Evolutionary conservation across 345 rosid genomes (phyloP).

Genomic region (Clarkia xantiana): DNA sequence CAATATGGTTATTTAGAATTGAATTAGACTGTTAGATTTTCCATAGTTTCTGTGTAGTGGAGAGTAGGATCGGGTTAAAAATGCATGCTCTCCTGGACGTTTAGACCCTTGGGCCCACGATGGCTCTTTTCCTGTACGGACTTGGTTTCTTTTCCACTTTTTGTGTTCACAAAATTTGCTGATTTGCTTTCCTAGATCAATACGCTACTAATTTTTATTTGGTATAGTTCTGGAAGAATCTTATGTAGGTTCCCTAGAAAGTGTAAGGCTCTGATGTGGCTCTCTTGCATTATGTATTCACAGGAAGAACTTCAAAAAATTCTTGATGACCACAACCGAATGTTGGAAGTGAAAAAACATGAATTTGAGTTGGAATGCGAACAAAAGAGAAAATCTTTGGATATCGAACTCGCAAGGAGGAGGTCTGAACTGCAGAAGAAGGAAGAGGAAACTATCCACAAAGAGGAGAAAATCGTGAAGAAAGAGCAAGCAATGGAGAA

Average conservation of each 20-base stretch:
- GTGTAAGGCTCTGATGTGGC: background rate
- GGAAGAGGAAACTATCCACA: slow-evolving; percentile 70
- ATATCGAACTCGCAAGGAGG: slow-evolving; percentile 57
- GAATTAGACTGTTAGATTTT: too few species aligned
- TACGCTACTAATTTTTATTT: too few species aligned
- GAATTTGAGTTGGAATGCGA: slow-evolving; percentile 77
- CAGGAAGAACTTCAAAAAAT: slow-evolving; percentile 75
- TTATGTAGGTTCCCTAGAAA: background rate
- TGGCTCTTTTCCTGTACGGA: too few species aligned
- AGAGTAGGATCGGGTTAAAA: too few species aligned
- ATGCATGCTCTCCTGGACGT: too few species aligned
- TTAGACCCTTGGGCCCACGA: too few species aligned
- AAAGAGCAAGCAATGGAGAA: slow-evolving; percentile 66
- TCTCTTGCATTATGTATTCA: background rate
- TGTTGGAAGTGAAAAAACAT: slow-evolving; percentile 45
- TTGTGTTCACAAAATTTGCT: too few species aligned
- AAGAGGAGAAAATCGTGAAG: slow-evolving; percentile 68
- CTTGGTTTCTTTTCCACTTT: too few species aligned
- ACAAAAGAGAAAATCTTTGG: slow-evolving; percentile 55
- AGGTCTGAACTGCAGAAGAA: slow-evolving; percentile 59
- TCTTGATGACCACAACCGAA: slow-evolving; percentile 60
- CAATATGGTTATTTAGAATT: too few species aligned
- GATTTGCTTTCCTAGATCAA: too few species aligned
- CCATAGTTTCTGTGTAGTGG: too few species aligned
- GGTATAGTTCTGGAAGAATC: too few species aligned